Conservation (phyloP, 352 stramenopile species). For the Globisporangium nodosum region DNA sequence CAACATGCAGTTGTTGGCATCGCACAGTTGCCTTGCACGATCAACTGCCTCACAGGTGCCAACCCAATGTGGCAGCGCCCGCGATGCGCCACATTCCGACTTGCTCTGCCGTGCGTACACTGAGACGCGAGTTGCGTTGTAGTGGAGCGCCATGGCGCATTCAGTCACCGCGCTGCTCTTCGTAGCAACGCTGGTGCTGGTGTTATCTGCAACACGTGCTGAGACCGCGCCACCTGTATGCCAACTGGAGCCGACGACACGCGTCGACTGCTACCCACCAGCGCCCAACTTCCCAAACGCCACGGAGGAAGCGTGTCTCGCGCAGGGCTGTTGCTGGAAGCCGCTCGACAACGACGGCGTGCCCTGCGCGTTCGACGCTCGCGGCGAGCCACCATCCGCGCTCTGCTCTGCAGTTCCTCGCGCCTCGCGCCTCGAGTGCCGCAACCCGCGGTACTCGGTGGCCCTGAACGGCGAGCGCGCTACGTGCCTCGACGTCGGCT, state of each 20-base stretch:
- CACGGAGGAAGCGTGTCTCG: slow-evolving; percentile 74
- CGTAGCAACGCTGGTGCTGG: background rate
- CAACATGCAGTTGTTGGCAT: too few relatives aligned
- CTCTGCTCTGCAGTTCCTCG: slow-evolving; percentile 33
- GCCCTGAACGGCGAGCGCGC: slow-evolving; percentile 20
- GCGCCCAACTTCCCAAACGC: slow-evolving; percentile 52
- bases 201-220: background rate
- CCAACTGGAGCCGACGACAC: slow-evolving; percentile 3
- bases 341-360: slow-evolving; percentile 44
- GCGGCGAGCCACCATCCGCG: slow-evolving; percentile 9
- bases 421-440: slow-evolving; percentile 54
- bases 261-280: slow-evolving; percentile 72
- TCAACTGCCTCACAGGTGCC: background rate
- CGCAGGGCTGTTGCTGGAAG: slow-evolving; percentile 83
- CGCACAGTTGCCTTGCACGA: too few relatives aligned
- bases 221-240: background rate
- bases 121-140: too few relatives aligned
- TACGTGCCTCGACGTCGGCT: slow-evolving; percentile 48
- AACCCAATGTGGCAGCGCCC: background rate
- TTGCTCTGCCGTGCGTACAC: background rate
- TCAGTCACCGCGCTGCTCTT: background rate
- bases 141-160: background rate
- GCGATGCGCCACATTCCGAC: background rate
- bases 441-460: slow-evolving; percentile 57
- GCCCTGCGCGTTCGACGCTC: slow-evolving; percentile 55